Evolutionary conservation across 495 filamentous ascomycete species (phyloP).

Genomic region (Aspergillus campestris): DNA sequence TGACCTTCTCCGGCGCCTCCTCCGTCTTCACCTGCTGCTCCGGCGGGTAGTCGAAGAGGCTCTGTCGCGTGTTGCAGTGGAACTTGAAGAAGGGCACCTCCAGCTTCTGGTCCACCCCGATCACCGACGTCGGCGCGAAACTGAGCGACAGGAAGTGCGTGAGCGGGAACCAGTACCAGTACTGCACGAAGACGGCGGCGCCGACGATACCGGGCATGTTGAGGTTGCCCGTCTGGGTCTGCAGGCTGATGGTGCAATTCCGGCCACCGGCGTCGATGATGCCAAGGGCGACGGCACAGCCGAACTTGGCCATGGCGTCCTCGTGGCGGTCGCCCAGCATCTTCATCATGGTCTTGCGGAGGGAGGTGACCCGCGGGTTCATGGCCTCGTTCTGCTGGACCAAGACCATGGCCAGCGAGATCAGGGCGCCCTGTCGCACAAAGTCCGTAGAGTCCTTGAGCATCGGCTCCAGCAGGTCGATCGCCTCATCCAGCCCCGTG

Average conservation of each 20-base stretch:
- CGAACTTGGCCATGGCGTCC: slow-evolving; percentile 99
- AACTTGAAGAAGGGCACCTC: slow-evolving; percentile 95
- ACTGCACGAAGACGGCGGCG: slow-evolving; percentile 97
- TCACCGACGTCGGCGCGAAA: slow-evolving; percentile 90
- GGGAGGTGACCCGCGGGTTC: slow-evolving; percentile 79
- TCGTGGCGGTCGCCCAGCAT: slow-evolving; percentile 93
- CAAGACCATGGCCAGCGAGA: slow-evolving; percentile 93
- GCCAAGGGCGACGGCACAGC: slow-evolving; percentile 84
- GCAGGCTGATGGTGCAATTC: slow-evolving; percentile 95
- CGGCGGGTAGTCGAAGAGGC: slow-evolving; percentile 95
- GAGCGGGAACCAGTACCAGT: slow-evolving; percentile 99
- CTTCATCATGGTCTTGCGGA: slow-evolving; percentile 81
- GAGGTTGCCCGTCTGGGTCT: slow-evolving; percentile 95
- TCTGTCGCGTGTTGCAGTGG: slow-evolving; percentile 87
- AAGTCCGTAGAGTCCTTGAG: slow-evolving; percentile 99
- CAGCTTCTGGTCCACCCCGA: slow-evolving; percentile 85
- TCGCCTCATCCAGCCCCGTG: slow-evolving; percentile 92
- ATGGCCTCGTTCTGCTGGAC: slow-evolving; percentile 95
- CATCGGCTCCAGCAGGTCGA: slow-evolving; percentile 97
- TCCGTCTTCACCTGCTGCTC: slow-evolving; percentile 91
- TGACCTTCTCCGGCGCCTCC: slow-evolving; percentile 87
- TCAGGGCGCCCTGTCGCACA: slow-evolving; percentile 94
- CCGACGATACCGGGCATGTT: slow-evolving; percentile 97
- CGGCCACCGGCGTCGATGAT: slow-evolving; percentile 98
- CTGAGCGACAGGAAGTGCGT: slow-evolving; percentile 94